Percentiles rank a stretch among this genome's conserved stretches.
Evolutionary conservation across 2,329 filamentous ascomycete genomes (phyloP).

Genomic region (Scolecobasidium constrictum): DNA sequence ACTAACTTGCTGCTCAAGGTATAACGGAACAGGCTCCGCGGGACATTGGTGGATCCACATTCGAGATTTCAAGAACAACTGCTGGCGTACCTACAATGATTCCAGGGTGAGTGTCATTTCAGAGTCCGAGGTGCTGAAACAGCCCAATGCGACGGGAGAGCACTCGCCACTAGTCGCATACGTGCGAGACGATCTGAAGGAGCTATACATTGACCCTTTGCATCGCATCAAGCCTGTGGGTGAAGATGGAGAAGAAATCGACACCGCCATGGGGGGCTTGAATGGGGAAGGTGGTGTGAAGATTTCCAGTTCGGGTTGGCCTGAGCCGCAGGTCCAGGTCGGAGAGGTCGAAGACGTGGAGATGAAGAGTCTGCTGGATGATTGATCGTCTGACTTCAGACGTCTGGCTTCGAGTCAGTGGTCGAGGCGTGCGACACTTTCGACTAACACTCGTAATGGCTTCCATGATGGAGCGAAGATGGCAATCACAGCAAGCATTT

Average conservation of each 20-base stretch:
- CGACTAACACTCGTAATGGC: too few relatives aligned
- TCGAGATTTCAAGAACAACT: constrained; percentile 66
- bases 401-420: too few relatives aligned
- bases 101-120: constrained; percentile 62
- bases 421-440: too few relatives aligned
- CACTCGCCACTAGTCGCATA: constrained; percentile 74
- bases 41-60: constrained; percentile 99
- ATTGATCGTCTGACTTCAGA: too few relatives aligned
- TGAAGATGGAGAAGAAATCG: background rate
- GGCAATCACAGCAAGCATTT: too few relatives aligned
- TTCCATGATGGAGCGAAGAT: too few relatives aligned
- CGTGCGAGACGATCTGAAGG: constrained; percentile 56
- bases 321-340: too few relatives aligned
- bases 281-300: too few relatives aligned
- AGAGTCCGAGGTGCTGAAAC: constrained; percentile 42
- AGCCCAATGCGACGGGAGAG: constrained; percentile 48
- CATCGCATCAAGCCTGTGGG: background rate
- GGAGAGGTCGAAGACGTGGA: too few relatives aligned
- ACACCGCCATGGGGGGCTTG: background rate
- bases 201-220: constrained; percentile 48
- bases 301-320: too few relatives aligned
- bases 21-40: constrained; percentile 22
- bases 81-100: constrained; percentile 96
- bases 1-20: constrained; percentile 43
- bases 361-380: too few relatives aligned